Base-by-base conservation (phyloP, 768 basidiomycete species). In the Tulasnella sp. region DNA sequence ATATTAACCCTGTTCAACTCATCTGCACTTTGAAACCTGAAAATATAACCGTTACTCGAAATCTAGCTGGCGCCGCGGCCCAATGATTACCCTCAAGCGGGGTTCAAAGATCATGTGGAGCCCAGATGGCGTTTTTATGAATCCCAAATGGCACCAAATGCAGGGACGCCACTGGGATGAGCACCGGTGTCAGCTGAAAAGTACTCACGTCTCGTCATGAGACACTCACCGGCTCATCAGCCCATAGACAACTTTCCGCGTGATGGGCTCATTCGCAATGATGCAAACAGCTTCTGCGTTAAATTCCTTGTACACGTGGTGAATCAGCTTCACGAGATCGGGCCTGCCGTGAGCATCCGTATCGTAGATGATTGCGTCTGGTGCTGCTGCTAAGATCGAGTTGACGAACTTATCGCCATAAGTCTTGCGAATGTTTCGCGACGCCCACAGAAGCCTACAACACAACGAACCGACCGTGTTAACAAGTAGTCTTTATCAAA, bases 341-440 rank as follows among this genome's bases (percentile, higher is more conserved):
- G 79, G 79, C 41, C 58, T 75, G 42, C 81, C 81, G 64, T 80
- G 80, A 14, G 81, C 77, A 34, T 77, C 80, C 9, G 81, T 81
- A 44, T 81, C 81, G 42, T 81, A 81, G n/a, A 81, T 81, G 31
- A 81, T 74, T 16, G 80, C 80, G 58, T 80, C 80, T 7, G 81
- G 80, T 16, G 64, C 76, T 12, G 89, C 88, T 24, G 85, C 87
- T 31, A 91, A 83, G 78, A 92, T 89, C 11, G 87, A 83, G 83
- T 91, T 90, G 0, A 91, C 90, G 16, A 92, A 86, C 77, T 90
- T 87, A 84, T 91, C 87, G 40, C 91, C 91, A 82, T 91, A 92
- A 16, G 91, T 92, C 84, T 89, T 86, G 20, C 90, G 88, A 50
- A 90, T 90, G 81, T 90, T 88, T 1, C 90, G 91, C n/a, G 90